phyloP scores from a whole-genome alignment of 768 basidiomycete genomes.

The Mycena amicta region DNA sequence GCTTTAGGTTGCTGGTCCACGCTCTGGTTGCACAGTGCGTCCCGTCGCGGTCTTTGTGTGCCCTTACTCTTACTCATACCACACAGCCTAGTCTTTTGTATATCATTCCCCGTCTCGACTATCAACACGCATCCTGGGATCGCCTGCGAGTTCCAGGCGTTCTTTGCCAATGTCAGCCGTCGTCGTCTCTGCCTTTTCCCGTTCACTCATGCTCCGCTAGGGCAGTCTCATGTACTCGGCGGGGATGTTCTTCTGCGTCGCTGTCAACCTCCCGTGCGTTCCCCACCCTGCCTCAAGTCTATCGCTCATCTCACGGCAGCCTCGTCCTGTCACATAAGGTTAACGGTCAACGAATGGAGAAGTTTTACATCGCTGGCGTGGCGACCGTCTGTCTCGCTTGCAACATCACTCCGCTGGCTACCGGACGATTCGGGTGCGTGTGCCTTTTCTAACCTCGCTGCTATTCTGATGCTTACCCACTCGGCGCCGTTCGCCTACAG shows the following conservation, averaged over 20 bases:
- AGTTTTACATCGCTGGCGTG: neutral
- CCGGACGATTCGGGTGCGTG: neutral
- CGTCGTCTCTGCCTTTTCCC: neutral
- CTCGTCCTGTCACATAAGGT: neutral
- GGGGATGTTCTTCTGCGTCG: conserved; percentile 7
- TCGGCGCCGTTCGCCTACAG: too few relatives aligned
- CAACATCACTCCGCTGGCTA: neutral
- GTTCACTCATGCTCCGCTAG: neutral
- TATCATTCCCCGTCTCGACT: neutral
- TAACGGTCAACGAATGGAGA: neutral
- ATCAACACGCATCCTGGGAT: neutral
- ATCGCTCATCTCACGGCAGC: neutral
- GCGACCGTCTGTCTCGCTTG: neutral
- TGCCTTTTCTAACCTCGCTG: neutral
- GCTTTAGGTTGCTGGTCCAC: neutral
- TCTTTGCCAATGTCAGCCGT: neutral
- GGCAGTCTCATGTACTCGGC: conserved; percentile 1
- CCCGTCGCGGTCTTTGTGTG: too few relatives aligned
- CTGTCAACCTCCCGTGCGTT: conserved; percentile 2
- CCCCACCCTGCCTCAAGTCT: neutral
- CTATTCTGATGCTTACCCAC: too few relatives aligned
- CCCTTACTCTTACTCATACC: neutral
- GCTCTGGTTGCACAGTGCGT: neutral
- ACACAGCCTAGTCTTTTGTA: neutral
- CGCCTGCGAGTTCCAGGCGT: neutral